Evolutionary conservation across 1,139 yeast species (phyloP), one percentile per base, ranked within the genome.

Genomic region (Suhomyces bribrorum): DNA sequence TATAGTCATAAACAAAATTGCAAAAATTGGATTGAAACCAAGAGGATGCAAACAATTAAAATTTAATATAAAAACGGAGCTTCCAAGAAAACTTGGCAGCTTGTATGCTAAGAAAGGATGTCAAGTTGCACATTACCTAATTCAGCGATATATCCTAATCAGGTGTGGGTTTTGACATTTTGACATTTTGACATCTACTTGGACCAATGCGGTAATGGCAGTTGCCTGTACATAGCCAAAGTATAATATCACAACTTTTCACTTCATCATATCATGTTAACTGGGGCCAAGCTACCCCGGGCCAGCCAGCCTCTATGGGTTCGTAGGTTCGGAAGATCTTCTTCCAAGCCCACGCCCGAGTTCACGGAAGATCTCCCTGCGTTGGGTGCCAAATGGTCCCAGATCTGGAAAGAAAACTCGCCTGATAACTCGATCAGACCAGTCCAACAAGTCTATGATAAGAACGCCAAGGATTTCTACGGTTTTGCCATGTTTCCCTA

Each of bases 401-500:
- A 53, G 1, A 64, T 54, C 44, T 82, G 88, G 88, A 66, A 58
- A 45, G 46, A 57, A 5, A 43, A 57, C 8, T 67, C 75, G 15
- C 70, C 67, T 4, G 52, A 54, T 32, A 62, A 64, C 2, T 59
- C 74, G 2, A 53, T 74, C 16, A 76, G 76, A 41, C 82, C 83
- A 1, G 62, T 66, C 26, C 70, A 72, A 27, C 57, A 64, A 14
- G 29, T 51, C 14, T 41, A 37, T 2, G 45, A 55, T n/a, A 34
- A 51, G 2, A 43, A 52, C 2, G 59, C 64, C 8, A 61, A 64
- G 17, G 69, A 78, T 20, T 82, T 79, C 56, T 90, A 83, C 59
- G 77, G 86, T 14, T 67, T 90, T 29, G 75, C 95, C 1, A 87
- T 87, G 96, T 92, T 92, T 56, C 98, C 98, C 0, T 92, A 92